These are phyloP conservation scores for Zygnema circumcarinatum DNA, from an alignment of 139 green algal genomes.

Conservation along the genomic window DNA sequence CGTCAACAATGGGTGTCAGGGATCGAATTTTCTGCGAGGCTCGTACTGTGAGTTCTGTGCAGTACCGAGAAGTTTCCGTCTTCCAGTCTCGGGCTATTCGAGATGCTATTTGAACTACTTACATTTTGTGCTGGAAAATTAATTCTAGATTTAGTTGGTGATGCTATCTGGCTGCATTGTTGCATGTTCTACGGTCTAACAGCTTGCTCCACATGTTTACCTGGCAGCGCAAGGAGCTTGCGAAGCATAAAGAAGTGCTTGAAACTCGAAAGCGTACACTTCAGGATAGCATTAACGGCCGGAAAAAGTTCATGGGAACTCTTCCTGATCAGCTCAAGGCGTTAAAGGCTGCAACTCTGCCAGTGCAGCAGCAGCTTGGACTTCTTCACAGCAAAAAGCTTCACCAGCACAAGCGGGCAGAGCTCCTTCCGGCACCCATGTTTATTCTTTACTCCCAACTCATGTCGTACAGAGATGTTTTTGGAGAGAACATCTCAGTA, in stretches of 20 bases:
- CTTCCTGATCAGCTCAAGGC: conserved; percentile 66
- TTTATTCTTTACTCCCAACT: conserved; percentile 77
- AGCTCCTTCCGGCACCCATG: conserved; percentile 70
- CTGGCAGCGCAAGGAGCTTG: conserved; percentile 63
- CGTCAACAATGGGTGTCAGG: too few relatives aligned
- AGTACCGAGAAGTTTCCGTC: too few relatives aligned
- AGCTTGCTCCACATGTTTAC: too few relatives aligned
- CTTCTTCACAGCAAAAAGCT: conserved; percentile 26
- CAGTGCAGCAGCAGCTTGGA: conserved; percentile 60
- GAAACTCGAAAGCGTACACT: conserved; percentile 30
- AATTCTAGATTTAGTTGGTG: too few relatives aligned
- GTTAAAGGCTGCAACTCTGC: conserved; percentile 57
- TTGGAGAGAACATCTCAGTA: conserved; percentile 63
- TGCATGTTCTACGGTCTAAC: too few relatives aligned
- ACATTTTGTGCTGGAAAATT: too few relatives aligned
- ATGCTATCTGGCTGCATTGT: too few relatives aligned
- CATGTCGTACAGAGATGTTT: conserved; percentile 59
- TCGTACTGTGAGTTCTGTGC: too few relatives aligned
- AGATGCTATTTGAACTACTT: too few relatives aligned
- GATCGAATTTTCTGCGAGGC: too few relatives aligned
- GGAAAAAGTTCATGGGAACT: conserved; percentile 61
- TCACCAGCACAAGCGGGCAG: conserved; percentile 51
- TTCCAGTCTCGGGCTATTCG: too few relatives aligned
- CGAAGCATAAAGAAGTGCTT: conserved; percentile 60
- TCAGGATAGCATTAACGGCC: conserved; percentile 52